Percentiles rank a stretch among this genome's conserved stretches.
These are phyloP conservation scores for Coffea humblotiana DNA, from an alignment of 305 asterid genomes.

Conservation along the genomic window DNA sequence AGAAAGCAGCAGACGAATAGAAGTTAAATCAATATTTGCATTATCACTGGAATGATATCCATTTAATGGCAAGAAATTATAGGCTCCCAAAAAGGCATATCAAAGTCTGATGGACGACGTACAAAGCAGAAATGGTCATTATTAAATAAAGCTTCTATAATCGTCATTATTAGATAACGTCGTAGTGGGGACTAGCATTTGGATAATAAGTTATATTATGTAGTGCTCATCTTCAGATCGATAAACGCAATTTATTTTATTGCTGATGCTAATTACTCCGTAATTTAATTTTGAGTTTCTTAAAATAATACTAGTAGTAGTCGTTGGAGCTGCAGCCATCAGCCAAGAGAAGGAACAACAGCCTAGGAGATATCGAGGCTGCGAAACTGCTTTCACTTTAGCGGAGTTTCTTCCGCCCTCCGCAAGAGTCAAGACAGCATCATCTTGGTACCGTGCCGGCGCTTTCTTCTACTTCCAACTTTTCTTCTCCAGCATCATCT, in stretches of 20 bases:
- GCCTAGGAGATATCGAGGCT: constrained; percentile 12
- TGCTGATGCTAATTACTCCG: background rate
- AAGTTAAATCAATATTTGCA: no score
- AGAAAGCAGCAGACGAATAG: no score
- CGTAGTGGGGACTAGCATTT: background rate
- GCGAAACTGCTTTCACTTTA: constrained; percentile 7
- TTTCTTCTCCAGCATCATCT: no score
- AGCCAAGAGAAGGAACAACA: background rate
- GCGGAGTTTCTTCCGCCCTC: background rate
- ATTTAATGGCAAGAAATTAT: no score
- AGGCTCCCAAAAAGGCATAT: no score
- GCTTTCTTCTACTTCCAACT: background rate
- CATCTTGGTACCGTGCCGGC: background rate
- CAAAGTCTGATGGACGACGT: background rate
- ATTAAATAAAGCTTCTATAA: background rate
- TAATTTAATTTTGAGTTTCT: background rate
- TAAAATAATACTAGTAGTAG: no score
- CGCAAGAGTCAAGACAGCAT: background rate
- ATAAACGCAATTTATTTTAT: background rate
- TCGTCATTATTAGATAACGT: background rate
- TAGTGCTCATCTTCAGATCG: no score
- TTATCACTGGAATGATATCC: no score
- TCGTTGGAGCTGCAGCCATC: no score
- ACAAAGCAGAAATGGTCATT: background rate
- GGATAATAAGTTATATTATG: no score